Evolutionary conservation across 208 protist genomes (phyloP).

Genomic region (Plasmodiophora brassicae): DNA sequence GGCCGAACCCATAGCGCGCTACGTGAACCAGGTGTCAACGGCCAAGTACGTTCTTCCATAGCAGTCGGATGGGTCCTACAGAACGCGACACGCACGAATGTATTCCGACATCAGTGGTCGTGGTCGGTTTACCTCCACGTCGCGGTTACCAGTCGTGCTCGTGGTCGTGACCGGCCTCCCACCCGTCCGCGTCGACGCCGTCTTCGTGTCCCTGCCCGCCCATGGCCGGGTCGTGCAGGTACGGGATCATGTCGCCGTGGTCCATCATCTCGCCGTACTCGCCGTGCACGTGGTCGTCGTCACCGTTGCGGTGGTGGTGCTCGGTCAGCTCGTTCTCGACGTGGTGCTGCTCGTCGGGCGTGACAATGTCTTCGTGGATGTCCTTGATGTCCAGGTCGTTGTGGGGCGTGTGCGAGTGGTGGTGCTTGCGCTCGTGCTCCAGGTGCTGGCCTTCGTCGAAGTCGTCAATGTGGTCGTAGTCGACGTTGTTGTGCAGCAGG

Average conservation of each 20-base stretch:
- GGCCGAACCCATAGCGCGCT: no score
- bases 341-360: background rate
- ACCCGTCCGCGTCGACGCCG: background rate
- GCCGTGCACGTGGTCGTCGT: background rate
- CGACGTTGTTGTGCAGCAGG: background rate
- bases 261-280: background rate
- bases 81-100: no score
- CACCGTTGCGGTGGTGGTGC: background rate
- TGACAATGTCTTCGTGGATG: conserved; percentile 6
- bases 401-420: background rate
- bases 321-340: background rate
- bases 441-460: background rate
- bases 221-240: conserved; percentile 4
- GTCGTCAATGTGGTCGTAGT: conserved; percentile 31
- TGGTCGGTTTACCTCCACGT: no score
- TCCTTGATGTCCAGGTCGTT: background rate
- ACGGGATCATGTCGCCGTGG: background rate
- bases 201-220: conserved; percentile 18
- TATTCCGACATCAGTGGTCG: no score
- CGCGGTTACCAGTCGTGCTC: no score
- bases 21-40: no score
- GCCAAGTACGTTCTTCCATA: no score
- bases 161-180: background rate
- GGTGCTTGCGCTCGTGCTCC: background rate
- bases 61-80: no score